Conservation (phyloP, 2,329 filamentous ascomycete species). For the Rhynchosporium secalis region DNA sequence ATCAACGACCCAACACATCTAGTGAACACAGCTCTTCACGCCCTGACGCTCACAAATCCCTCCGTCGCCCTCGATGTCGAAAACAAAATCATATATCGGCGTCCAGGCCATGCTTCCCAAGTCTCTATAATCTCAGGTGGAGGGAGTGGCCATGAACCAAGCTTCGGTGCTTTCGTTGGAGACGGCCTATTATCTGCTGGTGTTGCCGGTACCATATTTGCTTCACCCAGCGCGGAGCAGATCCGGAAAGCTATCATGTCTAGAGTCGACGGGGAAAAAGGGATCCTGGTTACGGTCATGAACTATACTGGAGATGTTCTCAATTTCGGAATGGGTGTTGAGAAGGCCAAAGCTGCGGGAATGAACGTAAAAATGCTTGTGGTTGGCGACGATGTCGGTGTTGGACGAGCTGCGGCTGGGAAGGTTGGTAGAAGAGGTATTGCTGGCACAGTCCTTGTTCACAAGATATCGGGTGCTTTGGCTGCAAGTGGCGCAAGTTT, state of each 20-base stretch:
- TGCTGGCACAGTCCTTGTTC: slow-evolving; percentile 86
- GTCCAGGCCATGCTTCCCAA: slow-evolving; percentile 57
- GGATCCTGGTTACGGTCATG: slow-evolving; percentile 89
- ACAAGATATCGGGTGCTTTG: slow-evolving; percentile 84
- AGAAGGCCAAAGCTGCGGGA: slow-evolving; percentile 83
- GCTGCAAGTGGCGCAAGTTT: slow-evolving; percentile 69
- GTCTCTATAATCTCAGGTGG: slow-evolving; percentile 87
- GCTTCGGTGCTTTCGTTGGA: slow-evolving; percentile 83
- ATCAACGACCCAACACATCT: slow-evolving; percentile 80
- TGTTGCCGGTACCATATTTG: slow-evolving; percentile 86
- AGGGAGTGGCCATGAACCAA: slow-evolving; percentile 87
- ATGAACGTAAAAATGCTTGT: slow-evolving; percentile 84
- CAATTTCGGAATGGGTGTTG: slow-evolving; percentile 91
- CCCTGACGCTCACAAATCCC: slow-evolving; percentile 81
- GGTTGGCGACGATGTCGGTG: slow-evolving; percentile 88
- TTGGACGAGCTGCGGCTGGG: slow-evolving; percentile 77
- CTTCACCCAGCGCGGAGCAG: slow-evolving; percentile 78
- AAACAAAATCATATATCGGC: slow-evolving; percentile 83
- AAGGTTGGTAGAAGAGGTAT: slow-evolving; percentile 91
- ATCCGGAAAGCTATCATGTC: slow-evolving; percentile 73
- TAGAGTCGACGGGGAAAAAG: slow-evolving; percentile 68
- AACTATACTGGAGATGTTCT: slow-evolving; percentile 90
- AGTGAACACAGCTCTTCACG: slow-evolving; percentile 73
- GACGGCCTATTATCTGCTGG: slow-evolving; percentile 76
- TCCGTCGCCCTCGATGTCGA: slow-evolving; percentile 73